phyloP scores from a whole-genome alignment of 495 filamentous ascomycete species.

The Corynascus novoguineensis region DNA sequence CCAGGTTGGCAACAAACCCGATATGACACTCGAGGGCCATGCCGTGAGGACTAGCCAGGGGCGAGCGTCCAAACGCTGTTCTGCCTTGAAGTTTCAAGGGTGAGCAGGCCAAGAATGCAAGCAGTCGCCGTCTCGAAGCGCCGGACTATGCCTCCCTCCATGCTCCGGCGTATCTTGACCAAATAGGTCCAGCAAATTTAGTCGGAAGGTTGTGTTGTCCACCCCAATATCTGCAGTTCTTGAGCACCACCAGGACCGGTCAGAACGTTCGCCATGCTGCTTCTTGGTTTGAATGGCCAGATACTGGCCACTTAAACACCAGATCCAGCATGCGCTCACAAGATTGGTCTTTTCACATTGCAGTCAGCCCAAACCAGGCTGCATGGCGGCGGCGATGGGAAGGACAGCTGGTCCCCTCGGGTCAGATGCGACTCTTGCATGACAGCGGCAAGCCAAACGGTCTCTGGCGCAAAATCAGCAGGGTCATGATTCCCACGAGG shows the following conservation, averaged over 20 bases:
- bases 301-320: not conserved
- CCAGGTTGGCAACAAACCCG: not conserved
- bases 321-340: not conserved
- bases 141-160: no score
- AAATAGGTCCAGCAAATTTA: no score
- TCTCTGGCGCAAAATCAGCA: not conserved
- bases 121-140: not conserved
- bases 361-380: not conserved
- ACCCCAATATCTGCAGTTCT: not conserved
- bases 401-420: not conserved
- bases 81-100: slow-evolving; percentile 1
- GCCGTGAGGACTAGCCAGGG: slow-evolving; percentile 11
- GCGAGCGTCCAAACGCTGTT: slow-evolving; percentile 3
- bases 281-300: not conserved
- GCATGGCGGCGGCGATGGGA: not conserved
- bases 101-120: not conserved
- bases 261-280: not conserved
- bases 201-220: not conserved
- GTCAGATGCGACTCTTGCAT: not conserved
- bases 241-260: not conserved
- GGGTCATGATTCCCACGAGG: not conserved
- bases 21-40: not conserved
- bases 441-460: not conserved
- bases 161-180: no score
- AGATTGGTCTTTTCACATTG: slow-evolving; percentile 5